Evolutionary conservation across 108 stramenopile genomes (phyloP), one percentile per base, ranked within the genome.

Genomic region (Cyclotella choctawhatcheeana): DNA sequence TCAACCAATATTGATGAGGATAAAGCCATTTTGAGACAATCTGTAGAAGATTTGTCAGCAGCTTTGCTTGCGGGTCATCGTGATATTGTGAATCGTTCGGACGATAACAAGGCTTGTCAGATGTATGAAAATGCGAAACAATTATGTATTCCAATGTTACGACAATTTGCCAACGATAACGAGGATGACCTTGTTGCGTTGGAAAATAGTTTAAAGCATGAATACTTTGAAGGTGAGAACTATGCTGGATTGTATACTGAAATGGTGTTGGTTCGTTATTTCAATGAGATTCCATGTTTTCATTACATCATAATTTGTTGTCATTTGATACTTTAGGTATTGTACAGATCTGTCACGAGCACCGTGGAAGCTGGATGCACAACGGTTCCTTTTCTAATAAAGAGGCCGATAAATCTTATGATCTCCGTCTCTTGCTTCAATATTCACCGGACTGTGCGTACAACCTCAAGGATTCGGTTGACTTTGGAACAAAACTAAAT

Each of bases 271-370:
- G n/a, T n/a, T n/a, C n/a, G n/a, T n/a, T n/a, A n/a, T n/a, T n/a
- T n/a, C n/a, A n/a, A n/a, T n/a, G n/a, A n/a, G n/a, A n/a, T n/a
- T n/a, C n/a, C n/a, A n/a, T n/a, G n/a, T n/a, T n/a, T n/a, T n/a
- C 24, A 54, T 35, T 2, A 43, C 20, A 14, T 40, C 1, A 21
- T 43, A 22, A 21, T 60, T 20, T 21, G 14, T 31, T 31, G 14
- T 58, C 29, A 34, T 3, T 3, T 58, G 56, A 17, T 31, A 5
- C 13, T 58, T 5, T 47, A 64, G 63, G 79, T 21, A 80, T 80
- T 44, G 79, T 80, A 17, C 73, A 80, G 51, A 74, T 80, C 47
- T 80, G 79, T 22, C 73, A 80, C 35, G 79, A 80, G n/a, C 72
- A 80, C 61, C 67, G 67, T 14, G 25, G 51, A 21, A 80, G 67